phyloP scores from a whole-genome alignment of 1,284 basidiomycete genomes.

The Ustilago lituana region DNA sequence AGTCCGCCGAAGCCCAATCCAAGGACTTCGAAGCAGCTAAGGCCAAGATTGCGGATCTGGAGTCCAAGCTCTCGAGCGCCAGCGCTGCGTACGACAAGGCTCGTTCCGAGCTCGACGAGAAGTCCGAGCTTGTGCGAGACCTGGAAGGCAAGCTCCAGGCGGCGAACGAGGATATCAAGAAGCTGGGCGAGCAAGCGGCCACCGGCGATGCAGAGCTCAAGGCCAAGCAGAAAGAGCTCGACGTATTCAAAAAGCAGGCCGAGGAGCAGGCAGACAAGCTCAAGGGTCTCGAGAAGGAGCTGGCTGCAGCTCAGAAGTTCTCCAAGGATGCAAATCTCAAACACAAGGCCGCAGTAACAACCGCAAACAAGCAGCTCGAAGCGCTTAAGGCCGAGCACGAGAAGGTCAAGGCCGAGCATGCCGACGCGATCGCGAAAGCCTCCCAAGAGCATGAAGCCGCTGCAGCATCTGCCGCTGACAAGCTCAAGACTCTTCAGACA shows the following conservation, averaged over 20 bases:
- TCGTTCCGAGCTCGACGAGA: slow-evolving; percentile 13
- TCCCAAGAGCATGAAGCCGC: slow-evolving; percentile 15
- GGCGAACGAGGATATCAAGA: slow-evolving; percentile 8
- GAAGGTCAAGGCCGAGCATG: slow-evolving; percentile 19
- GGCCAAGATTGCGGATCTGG: slow-evolving; percentile 14
- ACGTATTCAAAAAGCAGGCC: slow-evolving; percentile 15
- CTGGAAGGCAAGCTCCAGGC: slow-evolving; percentile 30
- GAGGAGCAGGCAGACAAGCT: slow-evolving; percentile 16
- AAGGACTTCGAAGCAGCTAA: slow-evolving; percentile 14
- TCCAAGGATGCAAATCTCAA: slow-evolving; percentile 21
- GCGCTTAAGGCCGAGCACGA: slow-evolving; percentile 23
- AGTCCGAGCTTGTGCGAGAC: slow-evolving; percentile 6
- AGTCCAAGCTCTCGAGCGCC: slow-evolving; percentile 16
- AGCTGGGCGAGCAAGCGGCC: slow-evolving; percentile 16
- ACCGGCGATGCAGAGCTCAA: slow-evolving; percentile 22
- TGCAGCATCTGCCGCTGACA: background rate
- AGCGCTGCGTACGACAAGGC: slow-evolving; percentile 6
- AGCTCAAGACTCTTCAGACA: slow-evolving; percentile 5
- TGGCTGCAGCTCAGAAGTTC: slow-evolving; percentile 34
- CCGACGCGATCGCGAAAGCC: background rate
- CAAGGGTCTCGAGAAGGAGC: slow-evolving; percentile 27
- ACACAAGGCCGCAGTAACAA: slow-evolving; percentile 27
- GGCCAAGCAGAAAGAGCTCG: slow-evolving; percentile 22
- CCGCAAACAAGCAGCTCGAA: slow-evolving; percentile 11
- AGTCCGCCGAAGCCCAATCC: slow-evolving; percentile 7